Evolutionary conservation across 2,329 filamentous ascomycete genomes (phyloP).

Genomic region (Ophiostoma triangulosporum): DNA sequence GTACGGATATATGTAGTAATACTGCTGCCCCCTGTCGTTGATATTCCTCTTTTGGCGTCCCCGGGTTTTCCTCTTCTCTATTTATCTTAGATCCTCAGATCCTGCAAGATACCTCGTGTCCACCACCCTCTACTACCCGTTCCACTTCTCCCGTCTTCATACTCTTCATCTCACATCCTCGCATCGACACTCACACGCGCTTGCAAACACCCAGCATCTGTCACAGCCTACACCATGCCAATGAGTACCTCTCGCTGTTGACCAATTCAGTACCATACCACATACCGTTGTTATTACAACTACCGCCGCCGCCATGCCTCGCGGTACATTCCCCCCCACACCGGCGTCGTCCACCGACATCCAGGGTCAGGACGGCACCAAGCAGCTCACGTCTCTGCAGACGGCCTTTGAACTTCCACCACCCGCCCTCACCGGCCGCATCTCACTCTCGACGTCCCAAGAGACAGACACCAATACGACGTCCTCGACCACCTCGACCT

Average conservation of each 20-base stretch:
- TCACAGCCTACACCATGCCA: background rate
- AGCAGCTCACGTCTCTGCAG: slow-evolving; percentile 47
- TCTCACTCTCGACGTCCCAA: slow-evolving; percentile 15
- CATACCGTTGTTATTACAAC: slow-evolving; percentile 18
- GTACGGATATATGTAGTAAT: too few species aligned
- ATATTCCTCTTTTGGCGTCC: too few species aligned
- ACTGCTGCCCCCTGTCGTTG: too few species aligned
- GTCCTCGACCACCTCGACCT: slow-evolving; percentile 15
- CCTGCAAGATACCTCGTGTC: too few species aligned
- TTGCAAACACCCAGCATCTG: background rate
- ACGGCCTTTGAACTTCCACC: slow-evolving; percentile 64
- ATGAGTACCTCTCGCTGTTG: background rate
- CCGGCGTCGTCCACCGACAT: slow-evolving; percentile 73
- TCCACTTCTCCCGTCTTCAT: too few species aligned
- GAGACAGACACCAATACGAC: slow-evolving; percentile 19
- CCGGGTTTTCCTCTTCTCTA: too few species aligned
- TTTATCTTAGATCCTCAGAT: too few species aligned
- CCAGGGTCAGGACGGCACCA: slow-evolving; percentile 53
- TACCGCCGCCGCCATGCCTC: slow-evolving; percentile 50
- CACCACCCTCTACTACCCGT: too few species aligned
- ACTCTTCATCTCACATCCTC: background rate
- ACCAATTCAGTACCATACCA: background rate
- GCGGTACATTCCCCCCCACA: slow-evolving; percentile 54
- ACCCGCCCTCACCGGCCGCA: slow-evolving; percentile 44
- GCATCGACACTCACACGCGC: background rate